Evolutionary conservation across 2,329 filamentous ascomycete genomes (phyloP), one percentile per base, ranked within the genome.

Genomic region (Pyrenochaeta sp.): DNA sequence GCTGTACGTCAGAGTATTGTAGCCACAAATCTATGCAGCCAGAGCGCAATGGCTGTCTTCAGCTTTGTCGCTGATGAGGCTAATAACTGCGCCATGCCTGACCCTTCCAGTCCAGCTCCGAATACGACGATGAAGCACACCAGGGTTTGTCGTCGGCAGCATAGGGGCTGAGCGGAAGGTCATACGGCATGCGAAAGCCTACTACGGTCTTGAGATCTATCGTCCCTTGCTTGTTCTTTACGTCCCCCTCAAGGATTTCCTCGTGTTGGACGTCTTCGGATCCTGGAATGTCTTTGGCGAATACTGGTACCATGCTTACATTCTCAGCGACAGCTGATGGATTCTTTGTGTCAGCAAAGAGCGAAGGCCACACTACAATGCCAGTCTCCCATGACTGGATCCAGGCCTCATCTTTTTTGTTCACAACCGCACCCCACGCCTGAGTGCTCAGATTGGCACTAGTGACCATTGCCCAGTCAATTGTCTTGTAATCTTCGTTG

Each of bases 391-490:
- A 97, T 27, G 90, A 95, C 52, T 89, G 87, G 23, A 96, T 85
- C 31, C 88, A 83, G 27, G 92, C 57, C 64, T 90, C 84, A 0
- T 85, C 85, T 0, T 81, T 78, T 2, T 79, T 73, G 56, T 83
- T 85, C 7, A 72, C 73, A 2, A 83, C 80, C 32, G 89, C 87
- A 1, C 92, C 92, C 93, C 92, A 97, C 0, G 92, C 92, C 75
- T 96, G 92, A 56, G 88, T 94, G 1, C 90, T 95, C 2, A 97
- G 74, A 63, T 96, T 97, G n/a, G 92, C 92, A n/a, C 90, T 95
- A 0, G 91, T 96, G 2, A 96, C 73, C 59, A 97, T 81, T 1
- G 90, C 91, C 93, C 92, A 97, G 68, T 95, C 90, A 33, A 96
- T 87, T 0, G 76, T 74, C 1, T 66, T 71, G 15, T 77, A 67